These are phyloP conservation scores for Samsoniella hepiali DNA, from an alignment of 2,329 filamentous ascomycete genomes.

Conservation along the genomic window DNA sequence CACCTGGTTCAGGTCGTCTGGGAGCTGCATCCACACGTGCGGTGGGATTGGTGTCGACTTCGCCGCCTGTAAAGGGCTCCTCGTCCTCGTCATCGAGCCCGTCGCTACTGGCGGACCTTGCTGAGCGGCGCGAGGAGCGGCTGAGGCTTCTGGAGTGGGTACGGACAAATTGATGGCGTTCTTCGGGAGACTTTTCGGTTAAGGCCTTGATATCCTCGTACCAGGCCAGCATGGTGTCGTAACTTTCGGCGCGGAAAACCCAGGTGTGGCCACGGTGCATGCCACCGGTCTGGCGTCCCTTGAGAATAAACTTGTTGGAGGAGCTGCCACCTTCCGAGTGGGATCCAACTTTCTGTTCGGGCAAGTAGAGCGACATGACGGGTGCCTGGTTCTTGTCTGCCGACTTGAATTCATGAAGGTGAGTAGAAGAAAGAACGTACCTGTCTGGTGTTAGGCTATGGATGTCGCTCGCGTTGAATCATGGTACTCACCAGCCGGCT, in stretches of 20 bases:
- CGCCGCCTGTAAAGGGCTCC: slow-evolving; percentile 56
- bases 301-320: slow-evolving; percentile 97
- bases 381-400: slow-evolving; percentile 88
- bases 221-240: slow-evolving; percentile 97
- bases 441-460: slow-evolving; percentile 40
- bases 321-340: slow-evolving; percentile 78
- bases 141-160: slow-evolving; percentile 77
- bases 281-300: slow-evolving; percentile 86
- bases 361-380: slow-evolving; percentile 92
- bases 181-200: slow-evolving; percentile 83
- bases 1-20: slow-evolving; percentile 82
- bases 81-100: slow-evolving; percentile 71
- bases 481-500: slow-evolving; percentile 72
- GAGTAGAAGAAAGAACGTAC: slow-evolving; percentile 94
- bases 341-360: slow-evolving; percentile 91
- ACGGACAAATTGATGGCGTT: slow-evolving; percentile 82
- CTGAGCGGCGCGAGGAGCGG: slow-evolving; percentile 58
- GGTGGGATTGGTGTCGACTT: slow-evolving; percentile 42
- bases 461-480: neutral
- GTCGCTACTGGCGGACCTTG: slow-evolving; percentile 70
- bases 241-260: slow-evolving; percentile 68
- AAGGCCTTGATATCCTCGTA: slow-evolving; percentile 89
- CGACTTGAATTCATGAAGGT: slow-evolving; percentile 99
- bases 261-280: slow-evolving; percentile 81
- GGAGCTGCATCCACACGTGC: slow-evolving; percentile 50